These are phyloP conservation scores for Stachybotrys chlorohalonatus DNA, from an alignment of 2,329 filamentous ascomycete species.

Conservation along the genomic window DNA sequence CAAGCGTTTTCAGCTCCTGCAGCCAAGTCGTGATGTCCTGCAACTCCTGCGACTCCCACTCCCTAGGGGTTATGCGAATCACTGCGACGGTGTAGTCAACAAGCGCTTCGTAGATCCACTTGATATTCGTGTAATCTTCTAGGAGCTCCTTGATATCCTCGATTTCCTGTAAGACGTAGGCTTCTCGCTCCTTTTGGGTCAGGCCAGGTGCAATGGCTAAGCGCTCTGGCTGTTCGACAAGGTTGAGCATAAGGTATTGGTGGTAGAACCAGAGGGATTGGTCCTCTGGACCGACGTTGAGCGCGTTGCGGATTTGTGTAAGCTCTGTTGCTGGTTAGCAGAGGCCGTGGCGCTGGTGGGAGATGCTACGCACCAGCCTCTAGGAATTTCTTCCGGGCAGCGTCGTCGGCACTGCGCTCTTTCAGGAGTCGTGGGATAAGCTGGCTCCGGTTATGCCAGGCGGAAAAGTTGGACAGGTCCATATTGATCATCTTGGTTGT, in stretches of 20 bases:
- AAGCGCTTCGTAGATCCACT: slow-evolving; percentile 85
- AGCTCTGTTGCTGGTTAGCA: slow-evolving; percentile 48
- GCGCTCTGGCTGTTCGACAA: slow-evolving; percentile 39
- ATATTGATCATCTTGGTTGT: slow-evolving; percentile 74
- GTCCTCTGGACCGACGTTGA: slow-evolving; percentile 87
- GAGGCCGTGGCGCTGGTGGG: neutral
- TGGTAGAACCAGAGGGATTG: slow-evolving; percentile 98
- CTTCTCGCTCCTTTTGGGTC: slow-evolving; percentile 47
- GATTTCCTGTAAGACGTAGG: slow-evolving; percentile 62
- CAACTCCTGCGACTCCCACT: slow-evolving; percentile 28
- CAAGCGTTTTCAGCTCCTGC: slow-evolving; percentile 55
- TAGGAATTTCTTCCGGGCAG: slow-evolving; percentile 58
- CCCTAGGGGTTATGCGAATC: slow-evolving; percentile 39
- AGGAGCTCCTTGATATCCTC: slow-evolving; percentile 61
- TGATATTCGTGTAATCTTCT: slow-evolving; percentile 49
- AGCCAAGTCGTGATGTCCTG: slow-evolving; percentile 50
- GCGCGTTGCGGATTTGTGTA: slow-evolving; percentile 61
- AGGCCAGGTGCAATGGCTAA: slow-evolving; percentile 58
- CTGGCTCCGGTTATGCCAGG: slow-evolving; percentile 86
- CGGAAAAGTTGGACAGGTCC: slow-evolving; percentile 94
- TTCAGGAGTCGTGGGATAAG: slow-evolving; percentile 68
- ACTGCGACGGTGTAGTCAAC: slow-evolving; percentile 61
- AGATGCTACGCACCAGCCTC: slow-evolving; percentile 48
- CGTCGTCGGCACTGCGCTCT: slow-evolving; percentile 57
- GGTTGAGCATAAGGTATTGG: slow-evolving; percentile 70